Conservation (phyloP, 2,329 filamentous ascomycete species). For the Penicillium sp. region DNA sequence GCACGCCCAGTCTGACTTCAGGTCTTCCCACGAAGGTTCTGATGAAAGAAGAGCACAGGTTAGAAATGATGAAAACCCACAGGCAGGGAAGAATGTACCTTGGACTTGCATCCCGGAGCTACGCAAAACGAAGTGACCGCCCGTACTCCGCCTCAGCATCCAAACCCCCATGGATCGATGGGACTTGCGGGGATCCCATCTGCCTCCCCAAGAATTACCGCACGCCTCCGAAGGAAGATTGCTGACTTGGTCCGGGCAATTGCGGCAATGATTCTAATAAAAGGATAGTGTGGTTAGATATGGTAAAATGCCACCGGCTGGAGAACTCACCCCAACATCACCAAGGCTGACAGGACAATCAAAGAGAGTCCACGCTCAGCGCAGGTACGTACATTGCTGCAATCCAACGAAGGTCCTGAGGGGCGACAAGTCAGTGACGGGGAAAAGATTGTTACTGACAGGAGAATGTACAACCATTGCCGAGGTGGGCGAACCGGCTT, state of each 20-base stretch:
- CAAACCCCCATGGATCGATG: background rate
- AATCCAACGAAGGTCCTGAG: background rate
- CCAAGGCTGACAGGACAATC: background rate
- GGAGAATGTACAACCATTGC: background rate
- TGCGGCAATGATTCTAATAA: background rate
- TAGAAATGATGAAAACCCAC: background rate
- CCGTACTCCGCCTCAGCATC: background rate
- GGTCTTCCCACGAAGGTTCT: background rate
- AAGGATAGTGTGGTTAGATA: background rate
- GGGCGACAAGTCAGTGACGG: background rate
- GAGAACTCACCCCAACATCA: background rate
- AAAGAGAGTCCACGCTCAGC: background rate
- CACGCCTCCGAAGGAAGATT: background rate
- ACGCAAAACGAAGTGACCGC: background rate
- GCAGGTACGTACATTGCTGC: background rate
- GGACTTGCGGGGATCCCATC: background rate
- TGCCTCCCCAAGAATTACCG: background rate
- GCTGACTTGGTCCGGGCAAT: background rate
- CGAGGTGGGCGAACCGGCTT: background rate
- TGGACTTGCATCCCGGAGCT: background rate
- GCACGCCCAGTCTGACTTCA: background rate
- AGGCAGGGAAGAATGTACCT: background rate
- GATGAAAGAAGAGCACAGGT: background rate
- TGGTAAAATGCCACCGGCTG: background rate
- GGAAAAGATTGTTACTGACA: background rate